Evolutionary conservation across 768 basidiomycete species (phyloP).

Genomic region (Pisolithus marmoratus): DNA sequence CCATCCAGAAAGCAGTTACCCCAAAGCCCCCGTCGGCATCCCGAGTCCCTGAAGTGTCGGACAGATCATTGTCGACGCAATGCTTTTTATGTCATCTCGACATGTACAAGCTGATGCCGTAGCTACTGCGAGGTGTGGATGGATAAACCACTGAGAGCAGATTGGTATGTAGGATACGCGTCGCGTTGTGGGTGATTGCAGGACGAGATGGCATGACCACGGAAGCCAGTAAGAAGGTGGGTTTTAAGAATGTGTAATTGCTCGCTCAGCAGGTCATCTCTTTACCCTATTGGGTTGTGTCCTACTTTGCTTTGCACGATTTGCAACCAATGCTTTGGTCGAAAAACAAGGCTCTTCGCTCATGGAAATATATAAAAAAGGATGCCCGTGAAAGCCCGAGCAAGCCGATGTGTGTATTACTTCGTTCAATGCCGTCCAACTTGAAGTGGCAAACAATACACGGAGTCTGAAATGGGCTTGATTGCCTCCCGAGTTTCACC

Average conservation of each 20-base stretch:
- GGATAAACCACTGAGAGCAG: too few species aligned
- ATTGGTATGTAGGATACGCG: too few species aligned
- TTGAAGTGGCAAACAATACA: neutral
- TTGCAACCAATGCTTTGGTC: slow-evolving; percentile 57
- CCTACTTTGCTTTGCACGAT: slow-evolving; percentile 1
- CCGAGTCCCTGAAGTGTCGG: slow-evolving; percentile 34
- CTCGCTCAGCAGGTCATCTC: too few species aligned
- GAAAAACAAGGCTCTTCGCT: slow-evolving; percentile 68
- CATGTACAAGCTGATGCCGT: slow-evolving; percentile 79
- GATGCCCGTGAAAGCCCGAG: slow-evolving; percentile 77
- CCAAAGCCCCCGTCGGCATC: slow-evolving; percentile 34
- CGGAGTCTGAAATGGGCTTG: slow-evolving; percentile 68
- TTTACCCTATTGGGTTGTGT: too few species aligned
- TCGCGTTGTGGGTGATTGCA: too few species aligned
- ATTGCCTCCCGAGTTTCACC: slow-evolving; percentile 65
- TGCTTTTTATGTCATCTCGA: slow-evolving; percentile 70
- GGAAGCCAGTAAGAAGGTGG: too few species aligned
- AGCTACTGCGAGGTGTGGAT: too few species aligned
- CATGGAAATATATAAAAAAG: slow-evolving; percentile 68
- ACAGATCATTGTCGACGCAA: slow-evolving; percentile 68
- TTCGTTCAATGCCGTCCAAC: neutral
- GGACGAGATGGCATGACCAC: too few species aligned
- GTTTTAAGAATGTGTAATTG: too few species aligned
- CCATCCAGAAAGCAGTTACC: slow-evolving; percentile 43
- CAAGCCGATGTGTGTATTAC: slow-evolving; percentile 63